Conservation (phyloP, 1,139 yeast species). For the Scheffersomyces stambukii region DNA sequence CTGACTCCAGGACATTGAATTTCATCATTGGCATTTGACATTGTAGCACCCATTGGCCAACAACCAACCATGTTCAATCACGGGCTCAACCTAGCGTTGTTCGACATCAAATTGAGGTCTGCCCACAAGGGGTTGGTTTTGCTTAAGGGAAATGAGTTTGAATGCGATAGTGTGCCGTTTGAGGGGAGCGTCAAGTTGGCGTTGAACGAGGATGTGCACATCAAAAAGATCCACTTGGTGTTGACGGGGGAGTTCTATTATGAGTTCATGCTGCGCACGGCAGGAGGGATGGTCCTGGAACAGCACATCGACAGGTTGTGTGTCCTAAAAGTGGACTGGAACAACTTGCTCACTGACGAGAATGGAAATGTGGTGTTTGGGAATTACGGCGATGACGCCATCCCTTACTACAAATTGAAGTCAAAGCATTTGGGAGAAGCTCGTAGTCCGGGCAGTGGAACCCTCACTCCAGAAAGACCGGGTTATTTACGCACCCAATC, state of each 20-base stretch:
- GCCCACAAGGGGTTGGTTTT: constrained; percentile 51
- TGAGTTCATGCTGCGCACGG: constrained; percentile 45
- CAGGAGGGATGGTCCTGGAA: too few relatives aligned
- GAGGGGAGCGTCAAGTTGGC: constrained; percentile 57
- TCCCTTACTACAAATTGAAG: constrained; percentile 11
- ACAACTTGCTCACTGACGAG: constrained; percentile 46
- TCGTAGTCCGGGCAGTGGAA: constrained; percentile 3
- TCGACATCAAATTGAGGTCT: constrained; percentile 40
- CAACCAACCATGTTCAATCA: constrained; percentile 20
- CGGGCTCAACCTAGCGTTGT: constrained; percentile 22
- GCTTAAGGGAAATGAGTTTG: constrained; percentile 55
- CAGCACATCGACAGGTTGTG: constrained; percentile 49
- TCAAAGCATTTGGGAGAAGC: constrained; percentile 7
- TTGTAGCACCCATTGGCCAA: too few relatives aligned
- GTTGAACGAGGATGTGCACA: constrained; percentile 46
- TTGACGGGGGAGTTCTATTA: constrained; percentile 53
- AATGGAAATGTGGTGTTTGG: constrained; percentile 46
- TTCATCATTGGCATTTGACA: too few relatives aligned
- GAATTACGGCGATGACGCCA: constrained; percentile 34
- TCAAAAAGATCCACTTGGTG: constrained; percentile 43
- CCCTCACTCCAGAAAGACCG: constrained; percentile 15
- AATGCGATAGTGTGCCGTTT: constrained; percentile 49
- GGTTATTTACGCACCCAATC: constrained; percentile 7
- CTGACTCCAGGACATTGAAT: too few relatives aligned
- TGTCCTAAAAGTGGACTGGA: constrained; percentile 56